Conservation (phyloP, 1,284 basidiomycete genomes). For the Pseudozyma tsukubaensis region DNA sequence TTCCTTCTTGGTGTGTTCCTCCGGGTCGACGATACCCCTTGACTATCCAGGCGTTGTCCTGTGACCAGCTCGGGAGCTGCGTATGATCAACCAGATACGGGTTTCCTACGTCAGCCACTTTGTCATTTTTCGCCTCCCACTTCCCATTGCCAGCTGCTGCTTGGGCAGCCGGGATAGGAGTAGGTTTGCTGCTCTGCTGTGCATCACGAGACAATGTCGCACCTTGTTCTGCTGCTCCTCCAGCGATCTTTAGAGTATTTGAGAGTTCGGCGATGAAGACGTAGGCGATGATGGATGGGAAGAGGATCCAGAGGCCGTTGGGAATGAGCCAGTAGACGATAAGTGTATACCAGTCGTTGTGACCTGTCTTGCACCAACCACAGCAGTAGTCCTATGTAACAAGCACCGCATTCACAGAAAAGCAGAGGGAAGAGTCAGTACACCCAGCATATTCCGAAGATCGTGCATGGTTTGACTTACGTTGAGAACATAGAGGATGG, state of each 20-base stretch:
- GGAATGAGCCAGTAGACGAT: constrained; percentile 79
- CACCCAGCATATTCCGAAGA: too few relatives aligned
- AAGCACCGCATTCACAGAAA: too few relatives aligned
- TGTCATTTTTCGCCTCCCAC: neutral
- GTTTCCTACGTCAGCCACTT: constrained; percentile 17
- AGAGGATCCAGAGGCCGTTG: constrained; percentile 81
- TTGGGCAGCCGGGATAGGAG: neutral
- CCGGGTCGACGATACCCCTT: constrained; percentile 66
- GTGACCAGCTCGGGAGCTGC: constrained; percentile 60
- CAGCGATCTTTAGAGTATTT: constrained; percentile 40
- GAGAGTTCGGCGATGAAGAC: constrained; percentile 41
- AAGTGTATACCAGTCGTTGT: constrained; percentile 75
- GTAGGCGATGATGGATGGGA: constrained; percentile 75
- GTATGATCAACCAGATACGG: constrained; percentile 58
- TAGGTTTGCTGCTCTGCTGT: too few relatives aligned
- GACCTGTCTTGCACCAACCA: constrained; percentile 77
- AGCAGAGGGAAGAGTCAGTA: too few relatives aligned
- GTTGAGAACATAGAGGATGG: constrained; percentile 74
- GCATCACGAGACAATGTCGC: too few relatives aligned
- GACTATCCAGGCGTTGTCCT: constrained; percentile 63
- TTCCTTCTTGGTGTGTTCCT: constrained; percentile 33
- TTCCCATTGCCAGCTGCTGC: neutral
- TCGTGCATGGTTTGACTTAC: too few relatives aligned
- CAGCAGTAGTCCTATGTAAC: constrained; percentile 68
- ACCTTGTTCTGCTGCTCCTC: constrained; percentile 51